Evolutionary conservation across 2,329 filamentous ascomycete genomes (phyloP).

Genomic region (Arthrobotrys musiformis): DNA sequence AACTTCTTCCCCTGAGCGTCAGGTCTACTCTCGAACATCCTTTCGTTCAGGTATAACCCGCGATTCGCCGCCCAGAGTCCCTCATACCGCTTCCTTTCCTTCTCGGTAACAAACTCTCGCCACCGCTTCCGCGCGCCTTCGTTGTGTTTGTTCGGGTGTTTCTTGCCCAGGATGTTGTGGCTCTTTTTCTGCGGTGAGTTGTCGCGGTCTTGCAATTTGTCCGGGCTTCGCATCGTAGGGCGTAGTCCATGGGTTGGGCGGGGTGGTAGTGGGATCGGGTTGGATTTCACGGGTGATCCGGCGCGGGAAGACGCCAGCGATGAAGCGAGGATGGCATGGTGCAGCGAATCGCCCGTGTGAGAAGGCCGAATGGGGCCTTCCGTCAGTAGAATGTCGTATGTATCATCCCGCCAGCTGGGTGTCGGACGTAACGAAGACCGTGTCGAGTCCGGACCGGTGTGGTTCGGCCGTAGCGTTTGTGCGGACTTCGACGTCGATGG

Average conservation of each 20-base stretch:
- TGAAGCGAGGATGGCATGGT: constrained; percentile 37
- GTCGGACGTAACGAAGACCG: constrained; percentile 8
- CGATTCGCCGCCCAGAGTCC: constrained; percentile 86
- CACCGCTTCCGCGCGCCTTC: constrained; percentile 80
- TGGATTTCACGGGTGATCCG: constrained; percentile 50
- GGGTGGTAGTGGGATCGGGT: constrained; percentile 41
- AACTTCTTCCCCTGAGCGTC: constrained; percentile 38
- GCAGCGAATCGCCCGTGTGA: constrained; percentile 38
- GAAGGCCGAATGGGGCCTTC: constrained; percentile 38
- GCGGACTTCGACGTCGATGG: constrained; percentile 20
- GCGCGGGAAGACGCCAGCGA: constrained; percentile 50
- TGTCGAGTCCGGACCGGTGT: constrained; percentile 44
- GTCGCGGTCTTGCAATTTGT: constrained; percentile 25
- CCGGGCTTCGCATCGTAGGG: constrained; percentile 51
- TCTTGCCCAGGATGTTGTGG: constrained; percentile 67
- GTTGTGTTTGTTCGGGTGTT: constrained; percentile 78
- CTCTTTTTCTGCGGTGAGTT: constrained; percentile 39
- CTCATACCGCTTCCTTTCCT: constrained; percentile 82
- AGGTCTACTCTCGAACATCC: constrained; percentile 58
- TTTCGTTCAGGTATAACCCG: constrained; percentile 64
- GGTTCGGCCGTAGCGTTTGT: constrained; percentile 16
- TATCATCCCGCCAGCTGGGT: constrained; percentile 45
- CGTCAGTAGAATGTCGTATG: constrained; percentile 5
- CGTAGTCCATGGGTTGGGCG: constrained; percentile 20
- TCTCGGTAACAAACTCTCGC: constrained; percentile 77